A percentile compares a stretch with the other conserved stretches of the same genome.
phyloP scores from a whole-genome alignment of 2,329 filamentous ascomycete genomes.

The Verticillium isaacii region DNA sequence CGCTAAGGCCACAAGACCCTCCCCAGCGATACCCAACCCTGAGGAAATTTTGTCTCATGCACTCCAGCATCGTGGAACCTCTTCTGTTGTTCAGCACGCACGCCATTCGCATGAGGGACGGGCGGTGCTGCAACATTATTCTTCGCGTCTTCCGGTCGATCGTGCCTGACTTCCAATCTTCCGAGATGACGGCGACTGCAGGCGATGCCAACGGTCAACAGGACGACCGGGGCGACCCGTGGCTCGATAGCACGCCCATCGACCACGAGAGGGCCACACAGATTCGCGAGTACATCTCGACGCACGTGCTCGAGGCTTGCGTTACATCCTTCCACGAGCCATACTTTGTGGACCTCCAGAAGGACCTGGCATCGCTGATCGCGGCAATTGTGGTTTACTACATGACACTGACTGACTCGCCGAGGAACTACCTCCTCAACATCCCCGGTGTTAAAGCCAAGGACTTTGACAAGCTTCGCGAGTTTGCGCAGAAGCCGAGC shows the following conservation, averaged over 20 bases:
- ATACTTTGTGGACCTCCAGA: conserved; percentile 95
- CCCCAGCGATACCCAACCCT: conserved; percentile 52
- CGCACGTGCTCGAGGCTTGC: conserved; percentile 83
- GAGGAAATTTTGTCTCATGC: conserved; percentile 76
- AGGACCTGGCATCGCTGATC: conserved; percentile 83
- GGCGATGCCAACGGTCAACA: conserved; percentile 7
- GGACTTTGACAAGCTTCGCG: conserved; percentile 62
- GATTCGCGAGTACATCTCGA: conserved; percentile 85
- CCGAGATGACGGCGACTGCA: conserved; percentile 21
- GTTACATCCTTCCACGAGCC: conserved; percentile 89
- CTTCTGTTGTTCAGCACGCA: conserved; percentile 90
- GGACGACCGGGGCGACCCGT: conserved; percentile 9
- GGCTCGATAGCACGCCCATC: conserved; percentile 39
- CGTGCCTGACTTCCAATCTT: conserved; percentile 65
- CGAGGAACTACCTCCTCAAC: conserved; percentile 69
- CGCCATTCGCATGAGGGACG: conserved; percentile 83
- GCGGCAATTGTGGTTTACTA: conserved; percentile 80
- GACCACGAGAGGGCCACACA: conserved; percentile 52
- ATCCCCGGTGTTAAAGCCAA: conserved; percentile 70
- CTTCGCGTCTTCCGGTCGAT: conserved; percentile 82
- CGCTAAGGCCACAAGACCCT: conserved; percentile 21
- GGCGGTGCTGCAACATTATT: conserved; percentile 79
- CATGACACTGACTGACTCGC: conserved; percentile 62
- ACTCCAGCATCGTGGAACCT: conserved; percentile 75
- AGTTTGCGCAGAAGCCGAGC: conserved; percentile 52